Conservation (phyloP, 1,139 yeast species). For the Debaryomyces psychrophilus region DNA sequence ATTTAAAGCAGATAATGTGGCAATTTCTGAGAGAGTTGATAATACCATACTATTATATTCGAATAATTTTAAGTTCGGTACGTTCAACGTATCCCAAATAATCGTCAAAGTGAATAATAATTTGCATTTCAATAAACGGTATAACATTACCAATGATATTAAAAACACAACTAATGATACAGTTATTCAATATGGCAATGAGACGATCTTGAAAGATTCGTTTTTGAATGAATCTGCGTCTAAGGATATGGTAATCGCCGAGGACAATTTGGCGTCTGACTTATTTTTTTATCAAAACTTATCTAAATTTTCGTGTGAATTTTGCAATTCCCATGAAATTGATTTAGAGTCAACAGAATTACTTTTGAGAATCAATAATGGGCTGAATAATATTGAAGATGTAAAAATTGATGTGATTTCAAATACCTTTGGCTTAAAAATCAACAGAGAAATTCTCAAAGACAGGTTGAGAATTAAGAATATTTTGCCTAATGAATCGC, state of each 20-base stretch:
- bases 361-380: constrained; percentile 25
- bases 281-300: constrained; percentile 21
- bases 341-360: constrained; percentile 28
- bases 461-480: background rate
- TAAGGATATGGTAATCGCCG: background rate
- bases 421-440: constrained; percentile 22
- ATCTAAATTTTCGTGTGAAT: constrained; percentile 28
- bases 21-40: constrained; percentile 12
- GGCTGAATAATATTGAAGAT: constrained; percentile 19
- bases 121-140: constrained; percentile 17
- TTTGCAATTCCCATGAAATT: constrained; percentile 20
- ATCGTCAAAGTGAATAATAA: constrained; percentile 25
- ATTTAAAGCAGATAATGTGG: constrained; percentile 15
- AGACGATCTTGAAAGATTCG: constrained; percentile 10
- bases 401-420: constrained; percentile 21
- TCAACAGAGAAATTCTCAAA: constrained; percentile 17
- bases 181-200: constrained; percentile 7
- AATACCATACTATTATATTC: constrained; percentile 27
- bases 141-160: constrained; percentile 11
- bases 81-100: constrained; percentile 27
- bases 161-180: constrained; percentile 13
- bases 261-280: background rate
- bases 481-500: constrained; percentile 15
- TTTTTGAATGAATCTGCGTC: constrained; percentile 12
- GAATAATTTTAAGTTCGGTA: constrained; percentile 28